Evolutionary conservation across 257 asterid genomes (phyloP).

Genomic region (Nicotiana attenuata): DNA sequence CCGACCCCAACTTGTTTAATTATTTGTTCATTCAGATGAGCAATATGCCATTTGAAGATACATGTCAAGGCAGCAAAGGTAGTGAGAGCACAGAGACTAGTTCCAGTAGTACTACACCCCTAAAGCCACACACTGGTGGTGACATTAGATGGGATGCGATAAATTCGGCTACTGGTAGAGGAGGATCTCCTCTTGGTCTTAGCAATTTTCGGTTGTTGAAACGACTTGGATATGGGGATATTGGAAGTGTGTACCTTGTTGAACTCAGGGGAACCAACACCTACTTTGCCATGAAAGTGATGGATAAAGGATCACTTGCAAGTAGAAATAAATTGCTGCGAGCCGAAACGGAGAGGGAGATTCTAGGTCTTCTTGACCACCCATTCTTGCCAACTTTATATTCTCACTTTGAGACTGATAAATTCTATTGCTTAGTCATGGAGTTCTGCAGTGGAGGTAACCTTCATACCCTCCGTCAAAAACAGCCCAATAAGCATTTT

Average conservation of each 20-base stretch:
- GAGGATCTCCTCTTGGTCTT: conserved; percentile 59
- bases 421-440: conserved; percentile 82
- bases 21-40: conserved; percentile 32
- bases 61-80: background rate
- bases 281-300: conserved; percentile 90
- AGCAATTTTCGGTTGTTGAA: conserved; percentile 67
- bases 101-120: conserved; percentile 27
- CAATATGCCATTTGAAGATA: conserved; percentile 23
- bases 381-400: conserved; percentile 86
- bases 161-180: conserved; percentile 45
- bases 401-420: conserved; percentile 80
- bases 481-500: conserved; percentile 77
- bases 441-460: conserved; percentile 96
- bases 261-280: conserved; percentile 66
- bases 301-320: conserved; percentile 86
- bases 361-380: conserved; percentile 84
- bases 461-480: conserved; percentile 87
- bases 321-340: conserved; percentile 76
- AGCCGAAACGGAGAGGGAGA: conserved; percentile 87
- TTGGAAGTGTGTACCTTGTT: conserved; percentile 88
- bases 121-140: conserved; percentile 90
- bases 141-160: conserved; percentile 93
- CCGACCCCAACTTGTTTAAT: too few species aligned
- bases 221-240: conserved; percentile 88
- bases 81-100: background rate